phyloP scores from a whole-genome alignment of 495 filamentous ascomycete species.

The Hyaloscypha hepaticicola region DNA sequence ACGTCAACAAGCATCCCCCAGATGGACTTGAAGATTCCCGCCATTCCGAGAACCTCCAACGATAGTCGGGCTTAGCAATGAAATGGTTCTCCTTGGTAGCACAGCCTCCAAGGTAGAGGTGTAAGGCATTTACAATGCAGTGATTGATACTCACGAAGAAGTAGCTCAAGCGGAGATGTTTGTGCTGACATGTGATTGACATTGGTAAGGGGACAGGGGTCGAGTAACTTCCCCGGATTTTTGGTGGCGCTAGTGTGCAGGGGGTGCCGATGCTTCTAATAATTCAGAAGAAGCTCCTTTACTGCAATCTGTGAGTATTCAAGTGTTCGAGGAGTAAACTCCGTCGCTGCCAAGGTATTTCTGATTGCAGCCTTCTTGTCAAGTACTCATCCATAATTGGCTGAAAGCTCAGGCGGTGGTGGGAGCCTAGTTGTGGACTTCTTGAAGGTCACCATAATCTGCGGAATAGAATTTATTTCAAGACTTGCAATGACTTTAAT shows the following conservation, averaged over 20 bases:
- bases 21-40: constrained; percentile 45
- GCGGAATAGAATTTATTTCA: too few species aligned
- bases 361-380: too few species aligned
- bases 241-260: neutral
- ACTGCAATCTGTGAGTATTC: too few species aligned
- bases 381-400: too few species aligned
- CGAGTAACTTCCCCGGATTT: neutral
- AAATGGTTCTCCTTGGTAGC: neutral
- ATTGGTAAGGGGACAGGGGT: neutral
- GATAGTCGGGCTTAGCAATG: neutral
- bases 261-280: too few species aligned
- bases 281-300: too few species aligned
- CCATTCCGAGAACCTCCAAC: constrained; percentile 19
- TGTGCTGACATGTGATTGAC: neutral
- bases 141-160: neutral
- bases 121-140: neutral
- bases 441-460: too few species aligned
- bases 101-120: neutral
- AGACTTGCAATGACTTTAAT: too few species aligned
- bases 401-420: too few species aligned
- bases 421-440: too few species aligned
- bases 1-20: constrained; percentile 61
- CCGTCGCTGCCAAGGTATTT: too few species aligned
- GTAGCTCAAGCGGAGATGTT: neutral
- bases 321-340: too few species aligned